A percentile compares a stretch with the other conserved stretches of the same genome.
Evolutionary conservation across 192 early-diverging fungal genomes (phyloP).

Genomic region (Backusella tuberculispora): DNA sequence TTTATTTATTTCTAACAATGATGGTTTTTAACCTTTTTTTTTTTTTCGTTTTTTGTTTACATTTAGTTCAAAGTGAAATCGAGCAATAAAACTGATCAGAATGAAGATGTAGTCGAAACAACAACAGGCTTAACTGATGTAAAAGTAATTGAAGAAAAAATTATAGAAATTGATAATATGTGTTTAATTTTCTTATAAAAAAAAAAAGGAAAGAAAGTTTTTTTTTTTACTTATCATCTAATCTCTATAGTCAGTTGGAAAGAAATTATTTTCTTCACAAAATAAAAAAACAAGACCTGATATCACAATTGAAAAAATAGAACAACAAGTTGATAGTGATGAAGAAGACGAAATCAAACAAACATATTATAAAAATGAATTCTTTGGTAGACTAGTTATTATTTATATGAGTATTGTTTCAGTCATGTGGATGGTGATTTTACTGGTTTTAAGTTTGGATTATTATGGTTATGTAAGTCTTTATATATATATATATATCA

Average conservation of each 20-base stretch:
- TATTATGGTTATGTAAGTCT: constrained; percentile 53
- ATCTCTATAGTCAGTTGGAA: background rate
- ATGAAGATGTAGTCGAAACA: background rate
- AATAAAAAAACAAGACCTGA: no score
- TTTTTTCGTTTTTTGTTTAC: no score
- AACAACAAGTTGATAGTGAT: background rate
- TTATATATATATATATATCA: background rate
- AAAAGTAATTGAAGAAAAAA: background rate
- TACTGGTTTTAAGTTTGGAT: constrained; percentile 54
- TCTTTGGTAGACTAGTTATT: constrained; percentile 46
- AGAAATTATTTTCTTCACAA: background rate
- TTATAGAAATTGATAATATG: background rate
- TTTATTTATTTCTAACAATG: no score
- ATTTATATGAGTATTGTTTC: constrained; percentile 41
- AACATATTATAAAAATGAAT: constrained; percentile 46
- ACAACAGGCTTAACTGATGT: background rate
- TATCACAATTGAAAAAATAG: background rate
- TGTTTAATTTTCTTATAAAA: background rate
- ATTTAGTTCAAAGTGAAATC: no score
- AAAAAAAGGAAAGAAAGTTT: background rate
- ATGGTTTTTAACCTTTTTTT: no score
- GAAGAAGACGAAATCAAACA: background rate
- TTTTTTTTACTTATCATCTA: no score
- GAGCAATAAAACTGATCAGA: no score
- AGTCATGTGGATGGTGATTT: constrained; percentile 47